A percentile compares a stretch with the other conserved stretches of the same genome.
phyloP scores from a whole-genome alignment of 2,329 filamentous ascomycete species.

The Ascosphaera acerosa region DNA sequence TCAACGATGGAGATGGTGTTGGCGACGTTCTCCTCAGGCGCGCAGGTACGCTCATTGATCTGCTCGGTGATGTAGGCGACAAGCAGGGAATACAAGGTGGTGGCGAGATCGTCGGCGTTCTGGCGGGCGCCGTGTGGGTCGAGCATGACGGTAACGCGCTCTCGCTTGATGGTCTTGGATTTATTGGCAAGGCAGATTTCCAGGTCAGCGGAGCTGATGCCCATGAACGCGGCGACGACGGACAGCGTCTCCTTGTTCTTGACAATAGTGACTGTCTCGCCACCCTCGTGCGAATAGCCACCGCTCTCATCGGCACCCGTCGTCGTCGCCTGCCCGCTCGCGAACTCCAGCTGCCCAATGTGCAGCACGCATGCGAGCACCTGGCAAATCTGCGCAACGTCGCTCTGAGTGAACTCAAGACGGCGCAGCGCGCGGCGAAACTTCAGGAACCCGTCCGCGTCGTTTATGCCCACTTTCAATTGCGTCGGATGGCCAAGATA shows the following conservation, averaged over 20 bases:
- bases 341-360: conserved; percentile 89
- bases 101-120: conserved; percentile 81
- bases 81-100: conserved; percentile 77
- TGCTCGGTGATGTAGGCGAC: conserved; percentile 85
- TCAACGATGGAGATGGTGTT: conserved; percentile 93
- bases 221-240: conserved; percentile 83
- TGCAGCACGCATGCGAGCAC: conserved; percentile 85
- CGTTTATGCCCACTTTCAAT: conserved; percentile 90
- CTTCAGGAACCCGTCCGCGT: conserved; percentile 81
- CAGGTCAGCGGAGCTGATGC: conserved; percentile 53
- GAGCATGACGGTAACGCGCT: conserved; percentile 96
- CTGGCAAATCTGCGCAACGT: conserved; percentile 94
- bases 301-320: conserved; percentile 73
- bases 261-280: conserved; percentile 59
- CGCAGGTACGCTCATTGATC: conserved; percentile 74
- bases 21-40: conserved; percentile 60
- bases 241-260: conserved; percentile 78
- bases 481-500: conserved; percentile 93
- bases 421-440: conserved; percentile 92
- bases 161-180: conserved; percentile 85
- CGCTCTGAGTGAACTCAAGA: conserved; percentile 73
- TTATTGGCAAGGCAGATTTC: conserved; percentile 83
- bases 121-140: conserved; percentile 71
- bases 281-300: conserved; percentile 86
- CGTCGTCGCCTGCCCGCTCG: conserved; percentile 53